phyloP scores from a whole-genome alignment of 2,329 filamentous ascomycete species.

The Ophiostoma sp. region DNA sequence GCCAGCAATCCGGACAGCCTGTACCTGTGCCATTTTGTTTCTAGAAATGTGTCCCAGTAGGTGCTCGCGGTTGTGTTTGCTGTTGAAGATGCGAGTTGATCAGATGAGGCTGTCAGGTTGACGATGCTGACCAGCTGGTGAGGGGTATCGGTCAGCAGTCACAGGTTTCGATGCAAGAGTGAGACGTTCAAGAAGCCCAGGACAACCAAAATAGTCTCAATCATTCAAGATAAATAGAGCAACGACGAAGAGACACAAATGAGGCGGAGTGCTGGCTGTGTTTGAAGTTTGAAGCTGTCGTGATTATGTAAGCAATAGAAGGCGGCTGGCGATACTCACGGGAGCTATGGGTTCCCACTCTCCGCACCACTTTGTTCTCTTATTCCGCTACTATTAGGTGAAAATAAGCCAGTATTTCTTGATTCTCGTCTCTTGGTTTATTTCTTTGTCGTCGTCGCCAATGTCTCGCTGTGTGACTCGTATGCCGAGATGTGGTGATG shows the following conservation, averaged over 20 bases:
- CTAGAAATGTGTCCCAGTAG: neutral
- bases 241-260: neutral
- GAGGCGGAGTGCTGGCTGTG: neutral
- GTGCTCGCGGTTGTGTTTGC: neutral
- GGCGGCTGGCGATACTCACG: neutral
- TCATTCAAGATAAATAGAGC: neutral
- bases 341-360: neutral
- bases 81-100: neutral
- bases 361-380: neutral
- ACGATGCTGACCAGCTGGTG: neutral
- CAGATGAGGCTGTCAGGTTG: neutral
- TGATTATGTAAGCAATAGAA: neutral
- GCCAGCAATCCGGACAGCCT: neutral
- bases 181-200: neutral
- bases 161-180: neutral
- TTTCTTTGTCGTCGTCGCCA: too few relatives aligned
- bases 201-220: neutral
- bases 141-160: neutral
- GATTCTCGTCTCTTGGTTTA: neutral
- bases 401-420: neutral
- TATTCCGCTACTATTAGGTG: neutral
- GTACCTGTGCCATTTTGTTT: neutral
- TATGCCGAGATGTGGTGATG: too few relatives aligned
- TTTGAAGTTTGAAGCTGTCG: neutral
- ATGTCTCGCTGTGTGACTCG: too few relatives aligned